Evolutionary conservation across 1,284 basidiomycete species (phyloP), one percentile per base, ranked within the genome.

Genomic region (Chiua sp.): DNA sequence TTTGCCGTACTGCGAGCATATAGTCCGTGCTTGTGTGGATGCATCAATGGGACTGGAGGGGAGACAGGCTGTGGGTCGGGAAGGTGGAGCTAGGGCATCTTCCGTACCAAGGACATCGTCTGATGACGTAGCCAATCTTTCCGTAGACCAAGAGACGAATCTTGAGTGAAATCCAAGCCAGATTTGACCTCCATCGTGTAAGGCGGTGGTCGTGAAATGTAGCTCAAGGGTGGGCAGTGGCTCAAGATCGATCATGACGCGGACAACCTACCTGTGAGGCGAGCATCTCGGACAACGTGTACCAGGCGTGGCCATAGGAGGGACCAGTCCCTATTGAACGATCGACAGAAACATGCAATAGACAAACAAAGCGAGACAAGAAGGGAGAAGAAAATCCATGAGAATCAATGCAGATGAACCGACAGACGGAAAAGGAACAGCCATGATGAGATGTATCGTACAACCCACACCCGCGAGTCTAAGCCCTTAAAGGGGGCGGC

Each of bases 321-420:
- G 70, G 61, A 57, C 68, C 70, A 51, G 72, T 69, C 70, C 71
- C 63, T 55, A 55, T 59, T 54, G 52, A 54, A 63, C 56, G 51
- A 53, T 54, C 62, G 67, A 73, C 69, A 67, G 23, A 68, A 61
- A 67, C 35, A 47, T 20, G 47, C 42, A 51, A 57, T 60, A 66
- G 59, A 70, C 59, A 63, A 53, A 28, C 51, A 53, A 44, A 53
- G 32, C 55, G n/a, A 59, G 59, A 54, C 55, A 6, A 50, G 58
- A 59, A 53, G 39, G 57, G 46, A 64, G 8, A 60, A 50, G 51
- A 63, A 57, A 63, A 53, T 72, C 70, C 63, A 7, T 66, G 48
- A 57, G 54, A 50, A 68, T 52, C 63, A 72, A 70, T 73, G 67
- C 73, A 55, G 51, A 51, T 49, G 59, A 59, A 55, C 59, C 61